These are phyloP conservation scores for Primulina tabacum DNA, from an alignment of 257 asterid genomes.

Conservation along the genomic window DNA sequence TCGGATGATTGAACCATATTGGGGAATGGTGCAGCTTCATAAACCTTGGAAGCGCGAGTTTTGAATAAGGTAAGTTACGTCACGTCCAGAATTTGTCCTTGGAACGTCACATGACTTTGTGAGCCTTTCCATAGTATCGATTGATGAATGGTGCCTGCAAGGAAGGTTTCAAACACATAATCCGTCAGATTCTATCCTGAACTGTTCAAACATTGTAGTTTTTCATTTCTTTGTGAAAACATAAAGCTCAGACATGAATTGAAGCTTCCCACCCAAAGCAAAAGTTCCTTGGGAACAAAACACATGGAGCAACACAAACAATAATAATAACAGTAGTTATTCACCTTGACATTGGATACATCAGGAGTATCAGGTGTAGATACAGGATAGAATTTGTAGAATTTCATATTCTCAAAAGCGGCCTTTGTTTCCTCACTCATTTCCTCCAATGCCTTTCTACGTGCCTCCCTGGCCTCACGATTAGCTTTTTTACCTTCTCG, in stretches of 20 bases:
- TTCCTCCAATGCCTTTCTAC: conserved; percentile 69
- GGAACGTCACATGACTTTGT: conserved; percentile 38
- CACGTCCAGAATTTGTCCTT: not conserved
- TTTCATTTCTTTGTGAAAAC: too few relatives aligned
- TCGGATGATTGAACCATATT: not conserved
- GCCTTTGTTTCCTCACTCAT: conserved; percentile 64
- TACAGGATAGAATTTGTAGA: conserved; percentile 84
- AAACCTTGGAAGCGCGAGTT: not conserved
- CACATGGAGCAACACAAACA: not conserved
- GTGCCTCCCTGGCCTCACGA: conserved; percentile 89
- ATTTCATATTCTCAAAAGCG: conserved; percentile 66
- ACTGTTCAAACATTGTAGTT: too few relatives aligned
- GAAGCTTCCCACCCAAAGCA: not conserved
- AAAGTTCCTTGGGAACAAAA: not conserved
- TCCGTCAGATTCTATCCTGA: conserved; percentile 4
- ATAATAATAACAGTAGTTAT: not conserved
- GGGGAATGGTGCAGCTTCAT: not conserved
- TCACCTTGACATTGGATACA: conserved; percentile 78
- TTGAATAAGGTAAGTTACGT: not conserved
- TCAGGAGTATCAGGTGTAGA: conserved; percentile 70
- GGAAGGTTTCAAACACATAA: conserved; percentile 10
- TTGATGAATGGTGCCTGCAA: conserved; percentile 80
- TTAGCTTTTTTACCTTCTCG: conserved; percentile 57
- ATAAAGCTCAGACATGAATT: too few relatives aligned
- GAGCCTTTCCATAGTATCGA: conserved; percentile 91